Base-by-base conservation (phyloP, 345 rosid genomes). In the Brassica rapa region DNA sequence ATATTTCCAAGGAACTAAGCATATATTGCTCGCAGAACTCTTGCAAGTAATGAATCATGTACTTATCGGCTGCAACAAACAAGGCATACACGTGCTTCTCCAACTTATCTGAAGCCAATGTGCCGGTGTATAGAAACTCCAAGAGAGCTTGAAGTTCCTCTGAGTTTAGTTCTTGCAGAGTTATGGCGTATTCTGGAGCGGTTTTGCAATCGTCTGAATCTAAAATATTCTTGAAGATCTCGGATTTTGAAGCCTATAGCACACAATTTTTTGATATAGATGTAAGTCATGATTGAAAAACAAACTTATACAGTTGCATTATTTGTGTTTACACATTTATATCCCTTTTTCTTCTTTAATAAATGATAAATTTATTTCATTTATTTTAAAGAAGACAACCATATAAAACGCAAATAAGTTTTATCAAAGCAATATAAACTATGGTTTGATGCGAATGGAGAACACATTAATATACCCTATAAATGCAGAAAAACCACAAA, bases 81-180 rank as follows among this genome's bases (percentile, higher is more conserved):
- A 94, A 63, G 0, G 91, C 33, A 65, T 83, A 87, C 2, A 88
- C 86, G 66, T 92, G 88, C 74, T 82, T 86, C 75, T 87, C 84
- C 74, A 88, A 6, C 74, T 86, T 90, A 11, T 87, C 87, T 0
- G 30, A 21, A 10, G 80, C 71, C 70, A 94, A 78, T 81, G 66
- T 82, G 55, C 97, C 97, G 1, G 85, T 82, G 84, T 91, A 91
- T n/a, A 94, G 90, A 75, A 94, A 91, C 74, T 92, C 91, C 62
- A 90, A 62, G 4, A 92, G 89, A 12, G 97, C 84, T 41, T 89
- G 85, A n/a, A 94, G 90, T 73, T 90, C 89, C 60, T 90, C 89
- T 2, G 55, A 80, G 74, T 78, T 88, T 35, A 94, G 82, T 24
- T 90, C 97, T 0, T 92, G 79, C 4, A 92, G 74, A 15, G 87